A percentile compares a stretch with the other conserved stretches of the same genome.
phyloP scores from a whole-genome alignment of 169 alveolate species.

The Plasmodium berghei region DNA sequence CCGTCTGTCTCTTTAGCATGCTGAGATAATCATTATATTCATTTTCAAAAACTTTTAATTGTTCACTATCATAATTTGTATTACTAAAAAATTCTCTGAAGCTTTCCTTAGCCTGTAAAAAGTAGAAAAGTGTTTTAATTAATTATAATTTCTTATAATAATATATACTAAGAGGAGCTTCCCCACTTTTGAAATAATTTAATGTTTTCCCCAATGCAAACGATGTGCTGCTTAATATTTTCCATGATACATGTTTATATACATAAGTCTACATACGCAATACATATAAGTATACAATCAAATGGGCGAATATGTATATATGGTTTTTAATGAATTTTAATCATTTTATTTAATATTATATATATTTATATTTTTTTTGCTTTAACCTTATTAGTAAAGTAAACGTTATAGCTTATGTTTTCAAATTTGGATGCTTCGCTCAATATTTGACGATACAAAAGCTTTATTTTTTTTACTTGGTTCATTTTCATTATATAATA shows the following conservation, averaged over 20 bases:
- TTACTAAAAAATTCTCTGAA: conserved; percentile 66
- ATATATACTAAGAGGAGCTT: too few relatives aligned
- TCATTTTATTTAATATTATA: too few relatives aligned
- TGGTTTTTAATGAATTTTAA: too few relatives aligned
- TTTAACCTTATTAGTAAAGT: conserved; percentile 66
- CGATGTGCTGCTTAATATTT: too few relatives aligned
- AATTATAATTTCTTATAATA: not conserved
- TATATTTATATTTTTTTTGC: not conserved
- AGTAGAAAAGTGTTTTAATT: conserved; percentile 1
- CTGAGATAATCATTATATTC: conserved; percentile 58
- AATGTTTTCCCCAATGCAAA: too few relatives aligned
- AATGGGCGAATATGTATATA: too few relatives aligned
- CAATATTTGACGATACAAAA: conserved; percentile 68
- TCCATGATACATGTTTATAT: too few relatives aligned
- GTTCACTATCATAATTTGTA: conserved; percentile 22
- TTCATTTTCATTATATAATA: conserved; percentile 56
- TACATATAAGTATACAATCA: too few relatives aligned
- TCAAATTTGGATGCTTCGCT: conserved; percentile 75
- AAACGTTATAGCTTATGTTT: conserved; percentile 69
- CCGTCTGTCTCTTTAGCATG: conserved; percentile 74
- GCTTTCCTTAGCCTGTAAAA: conserved; percentile 66
- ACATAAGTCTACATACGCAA: too few relatives aligned
- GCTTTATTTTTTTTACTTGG: conserved; percentile 39
- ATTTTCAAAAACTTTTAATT: conserved; percentile 67
- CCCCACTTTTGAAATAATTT: too few relatives aligned